Base-by-base conservation (phyloP, 2,329 filamentous ascomycete species). In the Sclerotinia subarctica region DNA sequence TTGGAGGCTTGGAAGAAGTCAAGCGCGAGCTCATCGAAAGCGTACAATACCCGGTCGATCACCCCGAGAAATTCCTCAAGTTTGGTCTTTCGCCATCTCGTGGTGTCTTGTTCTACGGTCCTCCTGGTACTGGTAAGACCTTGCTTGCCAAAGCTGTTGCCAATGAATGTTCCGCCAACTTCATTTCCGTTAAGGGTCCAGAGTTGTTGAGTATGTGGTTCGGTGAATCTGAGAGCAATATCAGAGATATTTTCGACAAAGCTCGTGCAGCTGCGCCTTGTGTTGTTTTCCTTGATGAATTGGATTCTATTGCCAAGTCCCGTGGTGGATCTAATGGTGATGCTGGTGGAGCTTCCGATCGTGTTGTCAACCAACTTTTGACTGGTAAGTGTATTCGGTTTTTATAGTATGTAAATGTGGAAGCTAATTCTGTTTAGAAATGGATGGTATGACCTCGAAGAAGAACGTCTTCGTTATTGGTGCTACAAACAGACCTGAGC, bases 391-490 rank as follows among this genome's bases (percentile, higher is more conserved):
- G 52, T 64, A 24, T 66, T 29, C 38, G 24, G 7, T 8, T 5
- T 52, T 53, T 66, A 11, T n/a, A 58, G 26, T n/a, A 49, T 7
- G 26, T 46, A 32, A 21, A 66, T 66, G 75, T 32, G 58, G 63
- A 66, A 68, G 75, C 83, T 88, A 81, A 87, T 75, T 56, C 66
- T 15, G 58, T 42, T 29, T 71, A 91, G 93, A 98, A 88, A 97
- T 98, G 94, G 94, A 98, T 75, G 94, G 94, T 77, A 98, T 98
- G 94, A 98, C 94, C 57, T 97, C 94, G 51, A 99, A 99, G 92
- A 99, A 99, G 91, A 99, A 99, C 80, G 95, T 99, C 73, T 99
- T 99, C 82, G 95, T 99, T 73, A 99, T 99, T 76, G 95, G 95
- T 80, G 95, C 95, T 57, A 99, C 95, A 81, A 99, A 99, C 85